Base-by-base conservation (phyloP, 805 yeast species). In the Zygoascus bituminiphila region DNA sequence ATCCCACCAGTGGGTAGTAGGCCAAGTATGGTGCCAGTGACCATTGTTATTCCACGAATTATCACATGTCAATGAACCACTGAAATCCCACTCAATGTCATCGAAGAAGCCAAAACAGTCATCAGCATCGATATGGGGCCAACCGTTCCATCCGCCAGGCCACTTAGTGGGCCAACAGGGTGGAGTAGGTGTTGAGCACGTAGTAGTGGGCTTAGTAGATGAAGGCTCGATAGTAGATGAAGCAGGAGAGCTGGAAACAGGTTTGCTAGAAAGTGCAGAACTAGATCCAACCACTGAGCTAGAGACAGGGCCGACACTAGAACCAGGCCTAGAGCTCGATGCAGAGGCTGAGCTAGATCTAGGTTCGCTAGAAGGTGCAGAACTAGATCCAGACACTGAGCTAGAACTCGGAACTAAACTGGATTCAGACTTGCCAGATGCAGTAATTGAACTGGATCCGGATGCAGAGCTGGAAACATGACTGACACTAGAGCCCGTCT, bases 311-410 rank as follows among this genome's bases (percentile, higher is more conserved):
- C 8, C 9, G 19, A 15, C 40, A 23, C 19, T 26, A 10, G 42
- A n/a, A 31, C 21, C 12, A 14, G 40, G 20, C 8, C 14, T 33
- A 7, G 46, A 33, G 15, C 21, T 22, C 14, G 26, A 19, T 7
- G 22, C 5, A 19, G 24, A 21, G 8, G 46, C 21, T 6, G 43
- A n/a, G 19, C 38, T 23, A 19, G 42, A 26, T 9, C 15, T 25
- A 23, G 44, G 46, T 5, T 14, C 42, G 19, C 20, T 23, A 12
- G 44, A 41, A 17, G 45, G 45, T 21, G n/a, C n/a, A n/a, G 46
- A 19, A 22, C 22, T 29, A 19, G 42, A 26, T 5, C 15, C 26
- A 15, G 40, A 25, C 17, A 44, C 42, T n/a, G 19, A 15, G 20
- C 17, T 42, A 20, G 37, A 15, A 19, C n/a, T 15, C 8, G 21